These are phyloP conservation scores for Digitaria exilis DNA, from an alignment of 202 grass and related monocot species.

Conservation along the genomic window DNA sequence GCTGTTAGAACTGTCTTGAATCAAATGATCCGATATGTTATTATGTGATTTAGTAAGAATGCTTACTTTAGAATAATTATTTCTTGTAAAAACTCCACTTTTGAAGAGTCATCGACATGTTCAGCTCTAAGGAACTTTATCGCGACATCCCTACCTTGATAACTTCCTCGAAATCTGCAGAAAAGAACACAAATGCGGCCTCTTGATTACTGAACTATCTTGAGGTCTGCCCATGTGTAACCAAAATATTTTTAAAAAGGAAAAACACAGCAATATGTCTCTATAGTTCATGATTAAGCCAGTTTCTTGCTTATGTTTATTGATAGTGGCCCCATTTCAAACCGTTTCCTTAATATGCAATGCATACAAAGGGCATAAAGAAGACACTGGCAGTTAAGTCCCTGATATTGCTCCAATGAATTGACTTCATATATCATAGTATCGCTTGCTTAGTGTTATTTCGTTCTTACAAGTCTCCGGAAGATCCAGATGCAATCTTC, in stretches of 20 bases:
- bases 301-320: background rate
- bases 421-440: background rate
- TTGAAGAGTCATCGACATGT: constrained; percentile 66
- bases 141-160: constrained; percentile 76
- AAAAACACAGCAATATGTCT: background rate
- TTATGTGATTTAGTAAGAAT: constrained; percentile 27
- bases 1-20: constrained; percentile 23
- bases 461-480: constrained; percentile 82
- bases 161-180: constrained; percentile 78
- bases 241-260: background rate
- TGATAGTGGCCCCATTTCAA: background rate
- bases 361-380: constrained; percentile 14
- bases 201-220: constrained; percentile 16
- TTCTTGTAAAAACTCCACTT: constrained; percentile 92
- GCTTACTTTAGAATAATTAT: constrained; percentile 78
- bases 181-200: constrained; percentile 27
- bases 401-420: background rate
- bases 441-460: constrained; percentile 9
- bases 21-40: constrained; percentile 46
- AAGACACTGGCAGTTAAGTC: constrained; percentile 24
- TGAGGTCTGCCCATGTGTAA: background rate
- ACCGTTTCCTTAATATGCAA: constrained; percentile 15
- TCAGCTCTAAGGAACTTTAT: constrained; percentile 79
- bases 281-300: background rate
- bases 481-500: constrained; percentile 91